Evolutionary conservation across 495 filamentous ascomycete genomes (phyloP), one percentile per base, ranked within the genome.

Genomic region (Penicillium maclennaniae): DNA sequence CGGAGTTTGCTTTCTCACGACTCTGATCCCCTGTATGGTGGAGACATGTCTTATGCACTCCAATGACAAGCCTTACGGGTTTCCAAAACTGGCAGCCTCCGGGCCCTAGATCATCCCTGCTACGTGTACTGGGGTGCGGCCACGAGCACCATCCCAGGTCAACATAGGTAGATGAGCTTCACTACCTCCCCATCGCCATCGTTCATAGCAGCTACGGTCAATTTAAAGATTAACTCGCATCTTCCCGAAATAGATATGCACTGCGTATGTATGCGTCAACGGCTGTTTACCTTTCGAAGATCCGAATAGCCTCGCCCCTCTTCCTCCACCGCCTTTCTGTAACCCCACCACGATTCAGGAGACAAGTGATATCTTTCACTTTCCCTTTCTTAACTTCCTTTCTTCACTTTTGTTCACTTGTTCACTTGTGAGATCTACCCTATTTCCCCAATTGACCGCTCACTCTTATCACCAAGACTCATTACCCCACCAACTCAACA

Each of bases 301-400:
- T 64, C 54, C 51, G 62, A 66, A 67, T 67, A 64, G 55, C 63
- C 61, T 67, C 63, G 53, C 61, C 63, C 53, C 66, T 65, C 54
- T 75, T 37, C 70, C 51, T 79, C 76, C 50, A 72, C 63, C 28
- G 76, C 78, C 63, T 74, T 73, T 61, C 79, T 76, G 46, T 15
- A 67, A 55, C 82, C 82, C 59, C 67, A 61, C 67, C 55, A 66
- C 34, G 10, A 52, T 47, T 63, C 63, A 62, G 57, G 60, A 59
- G 61, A 54, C 55, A 27, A 49, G 45, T 49, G 48, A 34, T 39
- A 14, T 31, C 55, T 50, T 39, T 43, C 48, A 15, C 25, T 16
- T 47, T 39, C 36, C 23, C 27, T 14, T 20, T 26, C 19, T 47
- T 49, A 26, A 51, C 44, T 49, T 38, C 36, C 38, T 46, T 53